Base-by-base conservation (phyloP, 2,329 filamentous ascomycete genomes). In the Colletotrichum liaoningense region DNA sequence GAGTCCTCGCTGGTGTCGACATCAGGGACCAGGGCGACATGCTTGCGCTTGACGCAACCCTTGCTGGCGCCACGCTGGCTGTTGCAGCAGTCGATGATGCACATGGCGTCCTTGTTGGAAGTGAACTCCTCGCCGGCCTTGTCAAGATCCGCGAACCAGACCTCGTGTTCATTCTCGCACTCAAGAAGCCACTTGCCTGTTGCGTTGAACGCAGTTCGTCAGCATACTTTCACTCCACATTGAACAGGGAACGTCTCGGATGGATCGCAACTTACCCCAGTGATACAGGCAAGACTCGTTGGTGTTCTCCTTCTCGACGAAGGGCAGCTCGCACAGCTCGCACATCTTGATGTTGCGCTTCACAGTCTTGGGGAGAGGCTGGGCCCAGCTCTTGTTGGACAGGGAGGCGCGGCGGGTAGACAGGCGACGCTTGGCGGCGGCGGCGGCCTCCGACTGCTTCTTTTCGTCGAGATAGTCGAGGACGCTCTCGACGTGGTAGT, bases 121-220 rank as follows among this genome's bases (percentile, higher is more conserved):
- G 28, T 69, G 49, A 70, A 49, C 24, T 70, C 67, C 9, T 66
- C 46, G 22, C 30, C 22, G n/a, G 71, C 71, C 24, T 28, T n/a
- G 35, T 63, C 55, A 24, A 26, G n/a, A 7, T 16, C 35, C 8
- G 42, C 54, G 11, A 70, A 73, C 30, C 28, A 38, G 55, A 73
- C 33, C n/a, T 24, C 11, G 22, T 55, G 33, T 2, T 38, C 42
- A 14, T 49, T 38, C 35, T 73, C 67, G 30, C 69, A 58, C 28
- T 73, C 71, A 19, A 73, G 49, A 30, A 73, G 57, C 71, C 67
- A 73, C 16, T 65, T 33, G 1, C 71, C 71, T 65, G 24, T 57
- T 5, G 19, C 26, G 8, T 55, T 3, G n/a, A n/a, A n/a, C 16
- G 54, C 8, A 26, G 14, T n/a, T 12, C 24, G 54, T 69, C 19